Evolutionary conservation across 2,329 filamentous ascomycete species (phyloP).

Genomic region (Fusarium nelsonii): DNA sequence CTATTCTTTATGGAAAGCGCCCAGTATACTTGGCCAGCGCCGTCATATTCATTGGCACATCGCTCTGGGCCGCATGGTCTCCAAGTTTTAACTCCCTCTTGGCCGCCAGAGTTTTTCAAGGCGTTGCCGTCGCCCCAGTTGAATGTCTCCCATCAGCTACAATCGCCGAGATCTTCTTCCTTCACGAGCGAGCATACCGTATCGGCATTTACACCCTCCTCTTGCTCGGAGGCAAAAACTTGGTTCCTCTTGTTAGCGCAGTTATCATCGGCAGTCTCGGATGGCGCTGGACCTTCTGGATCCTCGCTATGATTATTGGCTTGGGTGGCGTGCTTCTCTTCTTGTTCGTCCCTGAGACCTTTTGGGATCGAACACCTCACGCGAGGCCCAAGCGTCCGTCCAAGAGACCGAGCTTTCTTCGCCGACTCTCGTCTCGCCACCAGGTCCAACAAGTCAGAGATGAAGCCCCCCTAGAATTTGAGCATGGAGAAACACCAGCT

Average conservation of each 20-base stretch:
- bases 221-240: constrained; percentile 89
- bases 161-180: constrained; percentile 95
- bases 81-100: constrained; percentile 84
- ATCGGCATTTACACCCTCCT: constrained; percentile 94
- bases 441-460: constrained; percentile 28
- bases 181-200: constrained; percentile 92
- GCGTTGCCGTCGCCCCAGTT: constrained; percentile 87
- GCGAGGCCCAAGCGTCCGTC: constrained; percentile 49
- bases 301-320: constrained; percentile 83
- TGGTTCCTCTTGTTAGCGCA: constrained; percentile 88
- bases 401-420: constrained; percentile 61
- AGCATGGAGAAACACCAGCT: constrained; percentile 60
- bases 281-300: constrained; percentile 95
- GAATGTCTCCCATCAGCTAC: constrained; percentile 94
- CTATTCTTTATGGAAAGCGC: constrained; percentile 90
- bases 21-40: constrained; percentile 87
- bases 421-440: constrained; percentile 60
- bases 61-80: constrained; percentile 88
- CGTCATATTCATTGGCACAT: constrained; percentile 80
- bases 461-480: constrained; percentile 8
- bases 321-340: constrained; percentile 80
- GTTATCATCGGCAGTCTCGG: constrained; percentile 80
- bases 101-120: constrained; percentile 86
- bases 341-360: constrained; percentile 93
- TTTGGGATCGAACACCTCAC: constrained; percentile 87